Evolutionary conservation across 192 early-diverging fungal genomes (phyloP), one percentile per base, ranked within the genome.

Genomic region (Backusella westeae): DNA sequence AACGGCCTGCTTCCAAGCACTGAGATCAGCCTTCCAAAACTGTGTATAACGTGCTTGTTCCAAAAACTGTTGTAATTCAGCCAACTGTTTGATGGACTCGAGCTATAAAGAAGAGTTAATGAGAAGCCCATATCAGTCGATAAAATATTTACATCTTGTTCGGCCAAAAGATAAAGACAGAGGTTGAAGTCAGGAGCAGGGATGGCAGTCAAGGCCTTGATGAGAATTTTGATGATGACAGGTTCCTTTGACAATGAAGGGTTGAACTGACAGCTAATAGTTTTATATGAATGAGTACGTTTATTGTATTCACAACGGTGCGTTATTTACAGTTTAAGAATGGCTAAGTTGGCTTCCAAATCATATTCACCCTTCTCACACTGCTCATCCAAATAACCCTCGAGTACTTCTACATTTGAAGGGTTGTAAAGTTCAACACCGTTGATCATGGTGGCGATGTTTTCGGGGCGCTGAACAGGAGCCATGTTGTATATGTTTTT

Each of bases 361-460:
- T 97, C 96, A 82, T 94, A 94, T 73, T 92, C 91, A 75, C 92
- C 86, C 80, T 87, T 90, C 74, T 92, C 83, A 80, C 95, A 92
- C 82, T 97, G 95, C 29, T 87, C 83, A 32, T 83, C 84, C 10
- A 98, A 87, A 82, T 97, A 97, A 46, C 89, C 90, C 81, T 98
- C 94, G 7, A 97, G 86, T 26, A 93, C 85, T 39, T 89, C 87
- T 68, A 95, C 87, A 79, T 96, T 97, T 72, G 93, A 90, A 36
- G 94, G 93, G 85, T 98, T 96, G 93, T 98, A 97, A 77, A 94
- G 88, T 82, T 95, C 94, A 39, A 95, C 92, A 56, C 91, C 91
- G 36, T 91, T 90, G 19, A 95, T 89, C 59, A 95, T 83, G 21
- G 83, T 86, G 77, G 93, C 89, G 76, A 95, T 94, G 67, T 91